Evolutionary conservation across 2,329 filamentous ascomycete genomes (phyloP), one percentile per base, ranked within the genome.

Genomic region (Colletotrichum australisinense): DNA sequence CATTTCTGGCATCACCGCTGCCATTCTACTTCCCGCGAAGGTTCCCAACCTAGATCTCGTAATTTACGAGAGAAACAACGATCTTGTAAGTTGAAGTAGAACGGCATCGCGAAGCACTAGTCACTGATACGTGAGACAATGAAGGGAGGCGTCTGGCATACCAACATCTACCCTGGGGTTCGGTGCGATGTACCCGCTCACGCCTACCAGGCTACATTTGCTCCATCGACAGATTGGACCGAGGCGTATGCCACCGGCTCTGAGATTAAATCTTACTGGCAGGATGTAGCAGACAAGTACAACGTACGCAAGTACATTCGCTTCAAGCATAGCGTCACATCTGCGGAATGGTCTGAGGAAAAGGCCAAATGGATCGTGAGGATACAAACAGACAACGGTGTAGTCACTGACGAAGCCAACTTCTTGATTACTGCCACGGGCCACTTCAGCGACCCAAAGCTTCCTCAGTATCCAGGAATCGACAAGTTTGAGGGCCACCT

Each of bases 241-340:
- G 90, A 93, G 76, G 86, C 91, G 72, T 94, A 93, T 77, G 88
- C 92, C 0, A 88, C 89, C 49, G 92, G 92, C 0, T 79, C 83
- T 4, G 93, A 94, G 79, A 94, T 95, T 70, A 83, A 86, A 9
- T 86, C 89, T 16, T 94, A 95, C 78, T 91, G 91, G 90, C 87
- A 93, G 75, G 80, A 80, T 0, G 80, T 93, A 2, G 91, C 92
- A 0, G 83, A 83, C 8, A 93, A 93, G 76, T 88, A 93, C 78
- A 85, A 91, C 66, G 88, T 94, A 1, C 91, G 93, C 78, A 83
- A 88, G 46, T 87, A 89, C 64, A 81, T 90, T 1, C 86, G 87
- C 68, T 84, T 91, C 11, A 82, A 85, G 9, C 89, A 88, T 26
- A 85, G 85, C 22, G 88, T 94, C 1, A 82, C 87, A 3, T 85